Evolutionary conservation across 1,284 basidiomycete species (phyloP), one percentile per base, ranked within the genome.

Genomic region (Blastosporella zonata): DNA sequence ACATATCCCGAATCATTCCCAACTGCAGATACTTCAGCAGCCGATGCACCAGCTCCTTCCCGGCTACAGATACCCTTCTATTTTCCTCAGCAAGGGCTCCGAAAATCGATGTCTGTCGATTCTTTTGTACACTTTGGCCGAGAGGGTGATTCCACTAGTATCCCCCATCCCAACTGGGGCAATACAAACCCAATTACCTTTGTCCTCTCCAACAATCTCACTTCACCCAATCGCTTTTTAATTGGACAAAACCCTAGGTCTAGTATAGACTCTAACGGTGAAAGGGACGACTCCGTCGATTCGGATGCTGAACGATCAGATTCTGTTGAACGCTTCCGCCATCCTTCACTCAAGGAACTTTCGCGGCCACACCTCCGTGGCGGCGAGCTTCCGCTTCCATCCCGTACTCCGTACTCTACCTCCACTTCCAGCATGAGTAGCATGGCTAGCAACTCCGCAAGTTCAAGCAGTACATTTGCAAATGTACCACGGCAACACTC

Each of bases 91-190:
- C 66, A 70, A 46, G 67, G 60, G 52, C 74, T 87, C 45, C 75
- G 82, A 56, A 88, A 88, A 67, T 85, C 85, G 20, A 66, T 85
- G 52, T 89, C 87, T 20, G 84, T 82, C 51, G 87, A 89, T 64
- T 89, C 87, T 7, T 84, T 88, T 63, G 74, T 78, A 41, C 68
- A 67, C 37, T 69, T 74, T 59, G 71, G 68, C 52, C 74, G 68
- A 50, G 69, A 73, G 41, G 50, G 55, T 33, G 53, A 65, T 33
- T 55, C 68, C 42, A 59, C 65, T 50, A 53, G 64, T 23, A 50
- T 59, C 23, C 64, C 71, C 29, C 70, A 73, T 6, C 64, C 71
- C 18, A 67, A 63, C 55, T 62, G 68, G 55, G 62, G 59, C 45
- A 62, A 61, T 53, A 63, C 66, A 12, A 61, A 61, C 21, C 62